phyloP scores from a whole-genome alignment of 1,139 yeast genomes.

The Yamadazyma mexicana region DNA sequence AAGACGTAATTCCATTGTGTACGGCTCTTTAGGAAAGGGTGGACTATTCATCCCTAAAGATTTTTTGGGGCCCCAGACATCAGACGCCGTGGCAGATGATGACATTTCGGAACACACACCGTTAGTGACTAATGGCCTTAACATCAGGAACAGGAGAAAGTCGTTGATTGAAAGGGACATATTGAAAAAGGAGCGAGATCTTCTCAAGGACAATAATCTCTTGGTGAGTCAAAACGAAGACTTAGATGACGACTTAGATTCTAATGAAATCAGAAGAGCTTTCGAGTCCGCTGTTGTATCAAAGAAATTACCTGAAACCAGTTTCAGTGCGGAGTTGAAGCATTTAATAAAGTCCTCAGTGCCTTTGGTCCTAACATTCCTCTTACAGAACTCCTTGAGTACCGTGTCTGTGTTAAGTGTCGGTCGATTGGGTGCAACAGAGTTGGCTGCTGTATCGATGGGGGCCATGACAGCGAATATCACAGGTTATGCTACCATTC shows the following conservation, averaged over 20 bases:
- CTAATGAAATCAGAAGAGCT: constrained; percentile 27
- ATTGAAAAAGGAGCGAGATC: constrained; percentile 36
- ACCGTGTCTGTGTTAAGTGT: constrained; percentile 60
- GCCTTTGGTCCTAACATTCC: constrained; percentile 54
- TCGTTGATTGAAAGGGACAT: constrained; percentile 30
- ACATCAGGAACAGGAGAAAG: constrained; percentile 17
- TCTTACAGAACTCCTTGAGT: constrained; percentile 55
- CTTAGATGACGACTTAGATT: constrained; percentile 16
- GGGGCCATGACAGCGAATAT: constrained; percentile 66
- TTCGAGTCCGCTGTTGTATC: constrained; percentile 39
- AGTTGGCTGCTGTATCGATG: constrained; percentile 60
- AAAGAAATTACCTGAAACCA: constrained; percentile 27
- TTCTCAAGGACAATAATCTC: constrained; percentile 32
- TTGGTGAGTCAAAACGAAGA: constrained; percentile 6
- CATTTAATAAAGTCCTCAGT: constrained; percentile 44
- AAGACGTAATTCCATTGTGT: constrained; percentile 53
- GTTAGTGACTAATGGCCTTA: constrained; percentile 16
- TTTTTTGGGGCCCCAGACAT: constrained; percentile 26
- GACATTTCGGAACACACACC: constrained; percentile 16
- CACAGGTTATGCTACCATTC: constrained; percentile 58
- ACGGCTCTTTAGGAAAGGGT: constrained; percentile 54
- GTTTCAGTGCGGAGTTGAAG: constrained; percentile 36
- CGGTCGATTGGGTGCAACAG: constrained; percentile 59
- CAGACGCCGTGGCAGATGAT: constrained; percentile 12
- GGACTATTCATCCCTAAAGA: constrained; percentile 55